Percentiles rank a stretch among this genome's conserved stretches.
Conservation (phyloP, 768 basidiomycete genomes). For the Lactarius indigo region DNA sequence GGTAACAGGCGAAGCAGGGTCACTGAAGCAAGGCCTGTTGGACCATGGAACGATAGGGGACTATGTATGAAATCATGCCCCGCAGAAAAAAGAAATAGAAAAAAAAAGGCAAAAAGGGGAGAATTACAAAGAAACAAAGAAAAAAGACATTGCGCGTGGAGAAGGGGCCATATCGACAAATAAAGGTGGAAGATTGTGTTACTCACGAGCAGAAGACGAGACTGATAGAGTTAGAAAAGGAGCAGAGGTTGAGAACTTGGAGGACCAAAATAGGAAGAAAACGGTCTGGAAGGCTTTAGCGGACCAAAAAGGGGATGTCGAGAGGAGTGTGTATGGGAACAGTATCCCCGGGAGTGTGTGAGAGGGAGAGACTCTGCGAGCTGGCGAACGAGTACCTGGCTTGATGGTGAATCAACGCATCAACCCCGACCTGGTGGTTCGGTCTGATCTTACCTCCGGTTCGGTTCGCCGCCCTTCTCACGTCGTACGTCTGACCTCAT, state of each 20-base stretch:
- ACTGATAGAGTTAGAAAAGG: neutral
- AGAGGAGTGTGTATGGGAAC: neutral
- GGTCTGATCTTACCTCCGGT: neutral
- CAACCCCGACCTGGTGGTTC: neutral
- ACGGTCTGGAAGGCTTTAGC: neutral
- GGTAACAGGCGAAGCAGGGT: neutral
- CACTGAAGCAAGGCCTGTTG: neutral
- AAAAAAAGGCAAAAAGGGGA: neutral
- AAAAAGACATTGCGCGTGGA: neutral
- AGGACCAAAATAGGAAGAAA: neutral
- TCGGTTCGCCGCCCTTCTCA: neutral
- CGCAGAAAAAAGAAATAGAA: neutral
- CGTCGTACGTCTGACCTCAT: neutral
- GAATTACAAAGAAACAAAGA: neutral
- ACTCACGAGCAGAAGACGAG: neutral
- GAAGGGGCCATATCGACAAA: neutral
- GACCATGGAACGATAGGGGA: neutral
- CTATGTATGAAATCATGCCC: neutral
- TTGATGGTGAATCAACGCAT: neutral
- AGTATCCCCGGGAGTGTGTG: neutral
- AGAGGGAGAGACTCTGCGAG: neutral
- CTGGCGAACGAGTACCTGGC: neutral
- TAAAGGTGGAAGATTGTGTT: neutral
- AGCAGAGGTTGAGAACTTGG: neutral
- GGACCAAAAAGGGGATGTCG: neutral